Conservation (phyloP, 164 flowering plant species). For the Vitis vinifera region ASM3070453v1 NC_081820.1:20879001-20879500, state of each 20-base stretch:
- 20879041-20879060: too few species aligned
- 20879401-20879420: too few species aligned
- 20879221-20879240: constrained; percentile 66
- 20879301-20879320: constrained; percentile 53
- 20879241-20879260: constrained; percentile 80
- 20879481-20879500: constrained; percentile 60
- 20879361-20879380: too few species aligned
- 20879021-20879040: too few species aligned
- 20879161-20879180: too few species aligned
- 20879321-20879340: constrained; percentile 50
- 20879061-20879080: too few species aligned
- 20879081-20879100: too few species aligned
- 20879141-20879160: too few species aligned
- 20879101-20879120: too few species aligned
- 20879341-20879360: constrained; percentile 7
- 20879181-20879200: constrained; percentile 45
- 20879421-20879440: constrained; percentile 47
- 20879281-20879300: constrained; percentile 50
- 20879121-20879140: too few species aligned
- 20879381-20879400: too few species aligned
- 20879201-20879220: constrained; percentile 62
- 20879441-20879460: constrained; percentile 56
- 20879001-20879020: too few species aligned
- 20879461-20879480: constrained; percentile 56
- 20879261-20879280: constrained; percentile 60